phyloP scores from a whole-genome alignment of 2,329 filamentous ascomycete species.

The Bipolaris oryzae region DNA sequence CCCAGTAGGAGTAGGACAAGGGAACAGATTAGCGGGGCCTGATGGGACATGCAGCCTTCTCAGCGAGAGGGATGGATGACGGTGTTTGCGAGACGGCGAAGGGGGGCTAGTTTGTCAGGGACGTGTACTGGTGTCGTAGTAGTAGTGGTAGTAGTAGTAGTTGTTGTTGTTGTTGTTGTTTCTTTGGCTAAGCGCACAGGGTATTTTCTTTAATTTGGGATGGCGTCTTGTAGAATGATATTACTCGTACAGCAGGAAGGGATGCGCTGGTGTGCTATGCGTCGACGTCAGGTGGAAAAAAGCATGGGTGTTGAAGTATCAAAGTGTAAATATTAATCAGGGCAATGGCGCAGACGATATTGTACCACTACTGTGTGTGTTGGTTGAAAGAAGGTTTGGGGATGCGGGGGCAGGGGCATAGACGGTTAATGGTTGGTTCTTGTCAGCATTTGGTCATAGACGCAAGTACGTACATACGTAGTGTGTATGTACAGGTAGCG shows the following conservation, averaged over 20 bases:
- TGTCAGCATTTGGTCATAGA: neutral
- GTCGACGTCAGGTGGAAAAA: neutral
- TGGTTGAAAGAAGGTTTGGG: neutral
- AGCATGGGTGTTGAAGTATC: neutral
- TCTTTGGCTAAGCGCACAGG: neutral
- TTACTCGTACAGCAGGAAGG: slow-evolving; percentile 2
- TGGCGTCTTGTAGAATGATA: slow-evolving; percentile 12
- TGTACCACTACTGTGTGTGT: neutral
- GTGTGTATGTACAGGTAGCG: neutral
- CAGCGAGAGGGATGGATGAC: neutral
- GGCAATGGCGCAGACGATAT: neutral
- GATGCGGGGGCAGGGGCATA: neutral
- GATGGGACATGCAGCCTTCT: neutral
- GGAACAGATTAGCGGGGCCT: neutral
- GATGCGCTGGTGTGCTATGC: slow-evolving; percentile 2
- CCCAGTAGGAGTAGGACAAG: slow-evolving; percentile 8
- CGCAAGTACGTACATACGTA: too few relatives aligned
- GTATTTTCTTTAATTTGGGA: neutral
- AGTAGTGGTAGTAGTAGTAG: too few relatives aligned
- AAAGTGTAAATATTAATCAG: neutral
- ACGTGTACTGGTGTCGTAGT: too few relatives aligned
- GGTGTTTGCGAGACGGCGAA: neutral
- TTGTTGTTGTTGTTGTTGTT: too few relatives aligned
- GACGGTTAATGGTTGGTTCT: neutral
- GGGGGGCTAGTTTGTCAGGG: neutral